Conservation (phyloP, 805 yeast genomes). For the Lipomyces spencermartinsiae region DNA sequence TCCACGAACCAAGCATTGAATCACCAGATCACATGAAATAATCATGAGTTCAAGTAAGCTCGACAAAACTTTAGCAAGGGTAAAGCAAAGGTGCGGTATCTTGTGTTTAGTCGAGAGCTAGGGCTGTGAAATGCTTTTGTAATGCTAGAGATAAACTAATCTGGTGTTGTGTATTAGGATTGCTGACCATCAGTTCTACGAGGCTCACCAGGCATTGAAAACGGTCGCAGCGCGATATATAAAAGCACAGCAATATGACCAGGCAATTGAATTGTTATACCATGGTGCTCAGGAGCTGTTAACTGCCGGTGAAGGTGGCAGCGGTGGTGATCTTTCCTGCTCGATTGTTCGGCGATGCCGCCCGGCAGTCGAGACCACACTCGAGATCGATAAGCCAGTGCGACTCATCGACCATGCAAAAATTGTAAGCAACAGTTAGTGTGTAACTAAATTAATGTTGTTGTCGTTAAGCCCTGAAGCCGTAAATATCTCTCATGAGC, state of each 20-base stretch:
- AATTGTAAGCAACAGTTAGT: not conserved
- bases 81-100: constrained; percentile 14
- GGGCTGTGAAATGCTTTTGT: not conserved
- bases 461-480: not conserved
- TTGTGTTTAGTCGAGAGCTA: not conserved
- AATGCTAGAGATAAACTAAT: not conserved
- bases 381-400: not conserved
- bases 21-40: not conserved
- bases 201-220: constrained; percentile 93
- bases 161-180: constrained; percentile 52
- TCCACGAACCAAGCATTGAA: not conserved
- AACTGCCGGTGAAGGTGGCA: constrained; percentile 74
- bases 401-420: constrained; percentile 2
- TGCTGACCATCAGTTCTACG: constrained; percentile 79
- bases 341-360: constrained; percentile 44
- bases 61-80: constrained; percentile 16
- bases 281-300: constrained; percentile 74
- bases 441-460: not conserved
- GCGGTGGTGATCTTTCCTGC: constrained; percentile 76
- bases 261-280: constrained; percentile 75
- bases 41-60: constrained; percentile 13
- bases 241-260: constrained; percentile 65
- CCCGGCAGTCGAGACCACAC: not conserved
- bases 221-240: constrained; percentile 88
- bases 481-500: not conserved